Conservation (phyloP, 805 yeast species). For the Candida suzukii region DNA sequence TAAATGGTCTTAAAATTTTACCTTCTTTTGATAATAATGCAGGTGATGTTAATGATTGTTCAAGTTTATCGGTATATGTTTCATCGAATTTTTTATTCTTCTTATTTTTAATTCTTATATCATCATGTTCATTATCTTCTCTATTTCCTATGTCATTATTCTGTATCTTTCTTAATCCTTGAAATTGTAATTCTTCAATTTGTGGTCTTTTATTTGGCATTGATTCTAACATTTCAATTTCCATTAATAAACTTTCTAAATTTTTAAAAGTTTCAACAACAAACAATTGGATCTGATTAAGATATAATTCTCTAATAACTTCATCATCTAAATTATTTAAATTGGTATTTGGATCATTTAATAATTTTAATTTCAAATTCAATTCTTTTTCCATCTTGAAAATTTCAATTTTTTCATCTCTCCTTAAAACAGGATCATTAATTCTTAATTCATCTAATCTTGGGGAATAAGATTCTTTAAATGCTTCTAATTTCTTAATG, state of each 20-base stretch:
- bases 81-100: slow-evolving; percentile 22
- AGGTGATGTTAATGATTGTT: slow-evolving; percentile 37
- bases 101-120: slow-evolving; percentile 9
- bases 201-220: slow-evolving; percentile 23
- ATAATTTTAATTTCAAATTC: slow-evolving; percentile 31
- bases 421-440: slow-evolving; percentile 34
- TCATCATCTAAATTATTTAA: slow-evolving; percentile 55
- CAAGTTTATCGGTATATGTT: slow-evolving; percentile 61
- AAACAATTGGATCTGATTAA: slow-evolving; percentile 47
- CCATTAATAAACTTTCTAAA: slow-evolving; percentile 58
- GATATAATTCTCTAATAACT: slow-evolving; percentile 42
- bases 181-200: slow-evolving; percentile 5
- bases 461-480: slow-evolving; percentile 35
- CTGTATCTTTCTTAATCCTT: slow-evolving; percentile 1
- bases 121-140: slow-evolving; percentile 9
- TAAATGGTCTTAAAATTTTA: slow-evolving; percentile 77
- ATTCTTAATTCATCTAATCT: slow-evolving; percentile 28
- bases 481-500: slow-evolving; percentile 29
- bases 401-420: slow-evolving; percentile 69
- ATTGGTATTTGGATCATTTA: slow-evolving; percentile 30
- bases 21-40: slow-evolving; percentile 59
- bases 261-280: slow-evolving; percentile 47
- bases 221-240: slow-evolving; percentile 51
- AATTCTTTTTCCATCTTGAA: slow-evolving; percentile 56
- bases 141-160: slow-evolving; percentile 5